Conservation (phyloP, 2,329 filamentous ascomycete species). For the Helotiales sp. region DNA sequence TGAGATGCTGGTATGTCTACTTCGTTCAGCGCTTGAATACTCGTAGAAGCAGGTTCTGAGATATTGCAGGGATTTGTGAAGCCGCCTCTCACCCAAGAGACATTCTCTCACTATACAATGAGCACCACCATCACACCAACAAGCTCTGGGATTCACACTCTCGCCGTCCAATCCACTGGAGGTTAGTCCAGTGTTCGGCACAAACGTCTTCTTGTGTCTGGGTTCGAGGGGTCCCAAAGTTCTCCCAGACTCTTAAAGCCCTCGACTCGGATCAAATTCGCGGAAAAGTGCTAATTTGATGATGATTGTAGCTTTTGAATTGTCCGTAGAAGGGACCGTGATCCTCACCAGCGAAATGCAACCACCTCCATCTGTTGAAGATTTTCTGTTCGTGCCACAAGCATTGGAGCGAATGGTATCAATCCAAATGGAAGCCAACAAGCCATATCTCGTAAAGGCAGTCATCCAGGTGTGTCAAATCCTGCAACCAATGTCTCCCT, state of each 20-base stretch:
- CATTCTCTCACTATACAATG: slow-evolving; percentile 6
- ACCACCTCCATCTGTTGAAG: slow-evolving; percentile 17
- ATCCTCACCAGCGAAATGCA: neutral
- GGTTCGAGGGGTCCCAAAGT: too few relatives aligned
- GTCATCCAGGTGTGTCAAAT: too few relatives aligned
- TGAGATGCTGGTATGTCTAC: slow-evolving; percentile 12
- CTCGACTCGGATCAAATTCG: too few relatives aligned
- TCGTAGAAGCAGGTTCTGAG: neutral
- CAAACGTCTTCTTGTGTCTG: too few relatives aligned
- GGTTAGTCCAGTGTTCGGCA: neutral
- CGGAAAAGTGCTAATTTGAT: too few relatives aligned
- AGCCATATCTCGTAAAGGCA: neutral
- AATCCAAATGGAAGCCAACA: slow-evolving; percentile 1
- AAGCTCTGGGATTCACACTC: slow-evolving; percentile 2
- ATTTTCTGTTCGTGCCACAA: slow-evolving; percentile 23
- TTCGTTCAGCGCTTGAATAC: too few relatives aligned
- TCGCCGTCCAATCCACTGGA: slow-evolving; percentile 8
- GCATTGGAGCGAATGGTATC: slow-evolving; percentile 7
- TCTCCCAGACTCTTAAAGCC: too few relatives aligned
- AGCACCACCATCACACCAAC: slow-evolving; percentile 6
- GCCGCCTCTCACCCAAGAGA: neutral
- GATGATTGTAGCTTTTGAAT: neutral
- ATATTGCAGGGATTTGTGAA: neutral
- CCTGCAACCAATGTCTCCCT: slow-evolving; percentile 1
- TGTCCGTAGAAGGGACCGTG: neutral